Percentiles rank a stretch among this genome's conserved stretches.
Evolutionary conservation across 2,329 filamentous ascomycete species (phyloP).

Genomic region (Fusarium musae): DNA sequence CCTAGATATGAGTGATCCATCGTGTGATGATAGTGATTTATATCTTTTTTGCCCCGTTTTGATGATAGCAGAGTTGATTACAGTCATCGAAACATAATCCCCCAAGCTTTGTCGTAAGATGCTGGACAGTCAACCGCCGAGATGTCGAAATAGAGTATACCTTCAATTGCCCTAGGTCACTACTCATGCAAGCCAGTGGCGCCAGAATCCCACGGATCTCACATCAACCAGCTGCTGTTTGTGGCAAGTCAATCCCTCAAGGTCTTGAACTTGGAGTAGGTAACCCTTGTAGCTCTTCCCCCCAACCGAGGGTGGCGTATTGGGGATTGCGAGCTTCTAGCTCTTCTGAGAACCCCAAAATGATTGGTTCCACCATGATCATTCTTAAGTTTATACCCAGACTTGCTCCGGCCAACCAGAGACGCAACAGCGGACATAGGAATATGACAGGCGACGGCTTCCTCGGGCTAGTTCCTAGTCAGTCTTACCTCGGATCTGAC

Average conservation of each 20-base stretch:
- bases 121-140: neutral
- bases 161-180: neutral
- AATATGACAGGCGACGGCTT: neutral
- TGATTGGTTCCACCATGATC: neutral
- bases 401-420: neutral
- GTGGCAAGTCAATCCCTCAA: neutral
- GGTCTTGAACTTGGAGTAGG: neutral
- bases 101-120: neutral
- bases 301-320: neutral
- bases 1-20: neutral
- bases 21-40: neutral
- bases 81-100: neutral
- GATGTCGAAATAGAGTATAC: slow-evolving; percentile 4
- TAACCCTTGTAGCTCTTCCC: neutral
- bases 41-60: neutral
- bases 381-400: neutral
- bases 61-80: neutral
- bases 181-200: neutral
- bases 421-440: neutral
- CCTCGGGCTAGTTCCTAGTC: neutral
- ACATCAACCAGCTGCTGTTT: neutral
- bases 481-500: neutral
- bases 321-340: neutral
- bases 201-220: neutral
- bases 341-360: neutral